Conservation (phyloP, 805 yeast species). For the Nakazawaea molendinolei region DNA sequence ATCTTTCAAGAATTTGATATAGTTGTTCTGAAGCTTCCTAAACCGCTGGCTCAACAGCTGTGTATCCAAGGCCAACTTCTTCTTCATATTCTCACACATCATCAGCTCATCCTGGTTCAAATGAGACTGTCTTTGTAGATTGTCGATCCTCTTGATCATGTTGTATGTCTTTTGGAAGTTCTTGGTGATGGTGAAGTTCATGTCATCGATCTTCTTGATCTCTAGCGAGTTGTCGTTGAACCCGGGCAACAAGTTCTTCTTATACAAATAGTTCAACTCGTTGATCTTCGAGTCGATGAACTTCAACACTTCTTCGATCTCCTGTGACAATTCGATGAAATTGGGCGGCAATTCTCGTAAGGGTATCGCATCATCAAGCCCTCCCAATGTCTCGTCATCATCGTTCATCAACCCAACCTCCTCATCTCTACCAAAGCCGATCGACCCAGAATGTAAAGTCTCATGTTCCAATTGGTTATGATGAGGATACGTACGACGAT, state of each 20-base stretch:
- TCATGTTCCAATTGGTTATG: conserved; percentile 25
- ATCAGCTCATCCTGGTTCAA: conserved; percentile 39
- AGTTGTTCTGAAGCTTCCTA: conserved; percentile 82
- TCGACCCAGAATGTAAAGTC: conserved; percentile 24
- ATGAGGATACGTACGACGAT: conserved; percentile 84
- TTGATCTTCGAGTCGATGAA: conserved; percentile 49
- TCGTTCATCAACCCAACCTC: conserved; percentile 49
- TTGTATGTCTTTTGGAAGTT: conserved; percentile 74
- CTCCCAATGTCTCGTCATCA: conserved; percentile 21
- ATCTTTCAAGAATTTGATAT: conserved; percentile 75
- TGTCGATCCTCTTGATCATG: conserved; percentile 60
- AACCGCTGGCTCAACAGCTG: conserved; percentile 75
- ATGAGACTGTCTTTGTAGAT: conserved; percentile 27
- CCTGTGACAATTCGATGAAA: conserved; percentile 65
- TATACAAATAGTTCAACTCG: conserved; percentile 63
- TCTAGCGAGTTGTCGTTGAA: conserved; percentile 73
- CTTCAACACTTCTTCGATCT: conserved; percentile 56
- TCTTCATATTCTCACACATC: conserved; percentile 75
- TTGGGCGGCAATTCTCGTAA: conserved; percentile 69
- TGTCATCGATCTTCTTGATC: conserved; percentile 71
- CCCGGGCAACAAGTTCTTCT: conserved; percentile 80
- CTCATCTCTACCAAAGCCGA: conserved; percentile 39
- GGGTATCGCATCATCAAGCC: conserved; percentile 37
- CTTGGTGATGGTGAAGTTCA: conserved; percentile 70
- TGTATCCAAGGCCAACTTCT: conserved; percentile 76